Conservation (phyloP, 805 yeast species). For the Blastobotrys peoriensis region DNA sequence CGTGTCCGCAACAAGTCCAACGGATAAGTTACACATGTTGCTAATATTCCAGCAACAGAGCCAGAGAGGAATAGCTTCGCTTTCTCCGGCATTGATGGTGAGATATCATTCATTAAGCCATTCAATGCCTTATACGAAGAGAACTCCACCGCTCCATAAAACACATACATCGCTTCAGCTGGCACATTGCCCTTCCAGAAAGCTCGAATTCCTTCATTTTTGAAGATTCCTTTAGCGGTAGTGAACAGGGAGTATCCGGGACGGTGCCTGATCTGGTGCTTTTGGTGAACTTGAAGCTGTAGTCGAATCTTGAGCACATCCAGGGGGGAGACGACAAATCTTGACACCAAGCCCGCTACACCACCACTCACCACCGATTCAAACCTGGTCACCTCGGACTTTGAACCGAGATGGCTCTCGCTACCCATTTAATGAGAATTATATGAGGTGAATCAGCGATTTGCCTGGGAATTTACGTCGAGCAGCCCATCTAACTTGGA, state of each 20-base stretch:
- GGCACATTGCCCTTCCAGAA: conserved; percentile 98
- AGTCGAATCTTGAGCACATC: conserved; percentile 73
- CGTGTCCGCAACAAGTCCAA: conserved; percentile 85
- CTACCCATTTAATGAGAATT: neutral
- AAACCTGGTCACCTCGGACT: conserved; percentile 45
- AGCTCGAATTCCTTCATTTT: conserved; percentile 64
- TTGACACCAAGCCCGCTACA: conserved; percentile 56
- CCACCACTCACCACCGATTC: conserved; percentile 67
- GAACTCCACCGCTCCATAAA: conserved; percentile 85
- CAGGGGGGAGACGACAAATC: conserved; percentile 67
- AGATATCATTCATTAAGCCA: conserved; percentile 31
- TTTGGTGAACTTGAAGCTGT: conserved; percentile 45
- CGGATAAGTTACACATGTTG: conserved; percentile 77
- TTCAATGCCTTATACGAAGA: conserved; percentile 59
- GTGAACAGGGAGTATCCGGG: conserved; percentile 20
- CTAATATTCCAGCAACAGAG: conserved; percentile 64
- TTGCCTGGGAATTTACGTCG: too few relatives aligned
- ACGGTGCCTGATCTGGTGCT: neutral
- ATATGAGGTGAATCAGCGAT: too few relatives aligned
- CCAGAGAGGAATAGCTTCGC: conserved; percentile 59
- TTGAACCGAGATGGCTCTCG: conserved; percentile 25
- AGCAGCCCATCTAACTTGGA: too few relatives aligned
- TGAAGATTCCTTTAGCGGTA: conserved; percentile 39
- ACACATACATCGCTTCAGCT: conserved; percentile 76
- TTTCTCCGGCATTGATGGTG: conserved; percentile 30